Evolutionary conservation across 495 filamentous ascomycete genomes (phyloP), one percentile per base, ranked within the genome.

Genomic region (Penicillium steckii): DNA sequence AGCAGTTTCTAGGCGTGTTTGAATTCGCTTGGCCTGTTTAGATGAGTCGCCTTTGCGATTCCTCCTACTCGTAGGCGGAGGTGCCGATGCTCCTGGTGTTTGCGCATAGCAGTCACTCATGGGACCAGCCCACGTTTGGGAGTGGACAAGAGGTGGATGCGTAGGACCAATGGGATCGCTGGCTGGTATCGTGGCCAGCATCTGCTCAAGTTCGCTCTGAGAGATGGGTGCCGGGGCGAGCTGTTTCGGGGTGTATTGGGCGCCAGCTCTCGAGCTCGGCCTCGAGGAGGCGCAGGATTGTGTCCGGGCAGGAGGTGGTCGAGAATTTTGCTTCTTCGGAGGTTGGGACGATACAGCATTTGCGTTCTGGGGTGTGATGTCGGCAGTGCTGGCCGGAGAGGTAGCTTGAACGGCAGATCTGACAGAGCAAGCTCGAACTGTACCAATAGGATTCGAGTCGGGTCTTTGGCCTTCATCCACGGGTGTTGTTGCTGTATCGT

Each of bases 1-100:
- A 0, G 86, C 83, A 33, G 70, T 73, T 41, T 90, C 83, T 8
- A 95, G 69, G 37, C 61, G 75, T 46, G 56, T 73, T 64, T 69
- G 77, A 46, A 69, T 75, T 57, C 71, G 74, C 38, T 62, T 69
- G 21, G 64, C 38, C 45, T 74, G 61, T 52, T 65, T 62, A 13
- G 69, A 69, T 22, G 70, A 67, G 10, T 70, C 59, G 12, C 69
- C 72, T 47, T 64, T 71, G 29, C 75, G 70, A 37, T 57, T 50
- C 45, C 68, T 71, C 15, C 64, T 55, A 23, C 62, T 52, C 24
- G 64, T 49, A 22, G 61, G 59, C 1, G 66, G 59, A 25, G 61
- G 53, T 15, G 72, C 63, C 4, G 68, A 17, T n/a, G 73, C 73
- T 10, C 58, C 70, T 35, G 60, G 45, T 6, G 38, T 23, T 19